Evolutionary conservation across 306 rosid genomes (phyloP).

Genomic region (Cucumis hystrix): DNA sequence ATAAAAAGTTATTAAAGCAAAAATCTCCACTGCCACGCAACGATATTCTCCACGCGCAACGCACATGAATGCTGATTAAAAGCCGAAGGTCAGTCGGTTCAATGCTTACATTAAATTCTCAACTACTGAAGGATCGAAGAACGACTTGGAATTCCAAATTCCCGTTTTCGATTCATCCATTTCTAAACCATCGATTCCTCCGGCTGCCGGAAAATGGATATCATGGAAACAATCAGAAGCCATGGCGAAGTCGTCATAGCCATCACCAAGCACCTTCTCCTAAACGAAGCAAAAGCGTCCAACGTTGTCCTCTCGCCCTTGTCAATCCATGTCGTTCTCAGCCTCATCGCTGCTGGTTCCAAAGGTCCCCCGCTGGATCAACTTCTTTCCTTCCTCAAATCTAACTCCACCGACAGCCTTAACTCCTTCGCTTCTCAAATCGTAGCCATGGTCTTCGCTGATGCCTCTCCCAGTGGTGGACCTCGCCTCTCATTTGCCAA

Average conservation of each 20-base stretch:
- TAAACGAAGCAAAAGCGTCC: conserved; percentile 15
- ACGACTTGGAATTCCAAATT: neutral
- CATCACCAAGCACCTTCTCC: conserved; percentile 37
- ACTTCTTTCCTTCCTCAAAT: conserved; percentile 61
- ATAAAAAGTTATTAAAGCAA: no score
- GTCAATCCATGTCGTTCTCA: conserved; percentile 51
- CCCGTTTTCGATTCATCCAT: neutral
- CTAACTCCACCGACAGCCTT: conserved; percentile 42
- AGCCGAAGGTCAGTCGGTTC: neutral
- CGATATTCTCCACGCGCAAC: neutral
- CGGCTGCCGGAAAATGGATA: conserved; percentile 30
- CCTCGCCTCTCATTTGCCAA: conserved; percentile 50
- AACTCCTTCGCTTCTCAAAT: conserved; percentile 51
- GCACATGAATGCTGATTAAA: neutral
- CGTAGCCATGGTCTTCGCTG: conserved; percentile 37
- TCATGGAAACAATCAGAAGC: conserved; percentile 30
- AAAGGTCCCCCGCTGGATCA: conserved; percentile 54
- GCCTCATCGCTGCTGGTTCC: conserved; percentile 60
- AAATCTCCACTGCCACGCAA: neutral
- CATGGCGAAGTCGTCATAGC: conserved; percentile 38
- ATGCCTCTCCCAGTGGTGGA: conserved; percentile 53
- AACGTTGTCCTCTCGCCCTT: conserved; percentile 68
- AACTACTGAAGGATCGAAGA: neutral
- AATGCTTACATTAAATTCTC: neutral
- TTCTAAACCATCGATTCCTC: neutral